A percentile compares a stretch with the other conserved stretches of the same genome.
These are phyloP conservation scores for Wickerhamomyces tratensis DNA, from an alignment of 805 yeast species.

Conservation along the genomic window DNA sequence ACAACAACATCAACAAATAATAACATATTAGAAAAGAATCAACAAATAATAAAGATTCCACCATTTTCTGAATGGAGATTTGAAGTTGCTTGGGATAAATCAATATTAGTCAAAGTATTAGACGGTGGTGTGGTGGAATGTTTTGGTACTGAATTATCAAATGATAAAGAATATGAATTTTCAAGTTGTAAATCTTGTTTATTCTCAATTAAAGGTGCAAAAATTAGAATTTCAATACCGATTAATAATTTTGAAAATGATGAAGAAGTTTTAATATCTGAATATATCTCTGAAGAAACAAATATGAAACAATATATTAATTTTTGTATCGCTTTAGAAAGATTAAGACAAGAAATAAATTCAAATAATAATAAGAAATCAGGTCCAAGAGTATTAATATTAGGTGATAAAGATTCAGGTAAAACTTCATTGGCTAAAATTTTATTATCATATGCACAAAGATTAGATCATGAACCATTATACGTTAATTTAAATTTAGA, in stretches of 20 bases:
- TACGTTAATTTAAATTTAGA: slow-evolving; percentile 73
- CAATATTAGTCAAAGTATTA: slow-evolving; percentile 41
- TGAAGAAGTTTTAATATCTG: slow-evolving; percentile 34
- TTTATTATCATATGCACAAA: slow-evolving; percentile 66
- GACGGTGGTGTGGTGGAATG: slow-evolving; percentile 74
- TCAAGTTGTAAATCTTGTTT: slow-evolving; percentile 45
- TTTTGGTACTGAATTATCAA: slow-evolving; percentile 87
- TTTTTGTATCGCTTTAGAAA: slow-evolving; percentile 70
- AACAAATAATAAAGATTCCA: slow-evolving; percentile 10
- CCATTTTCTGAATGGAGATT: slow-evolving; percentile 63
- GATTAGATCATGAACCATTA: slow-evolving; percentile 59
- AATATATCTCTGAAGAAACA: slow-evolving; percentile 65
- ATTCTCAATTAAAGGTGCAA: slow-evolving; percentile 58
- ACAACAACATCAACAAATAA: too few species aligned
- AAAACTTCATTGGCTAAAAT: slow-evolving; percentile 69
- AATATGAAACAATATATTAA: slow-evolving; percentile 55
- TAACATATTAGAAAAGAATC: background rate
- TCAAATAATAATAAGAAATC: slow-evolving; percentile 1
- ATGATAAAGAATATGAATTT: slow-evolving; percentile 52
- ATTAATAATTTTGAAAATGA: slow-evolving; percentile 24
- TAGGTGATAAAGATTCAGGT: slow-evolving; percentile 71
- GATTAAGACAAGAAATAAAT: slow-evolving; percentile 25
- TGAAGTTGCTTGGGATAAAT: slow-evolving; percentile 47
- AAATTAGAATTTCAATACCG: slow-evolving; percentile 23
- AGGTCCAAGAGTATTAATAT: slow-evolving; percentile 45